A percentile compares a stretch with the other conserved stretches of the same genome.
These are phyloP conservation scores for Citrus trifoliata DNA, from an alignment of 345 rosid species.

Conservation along the genomic window DNA sequence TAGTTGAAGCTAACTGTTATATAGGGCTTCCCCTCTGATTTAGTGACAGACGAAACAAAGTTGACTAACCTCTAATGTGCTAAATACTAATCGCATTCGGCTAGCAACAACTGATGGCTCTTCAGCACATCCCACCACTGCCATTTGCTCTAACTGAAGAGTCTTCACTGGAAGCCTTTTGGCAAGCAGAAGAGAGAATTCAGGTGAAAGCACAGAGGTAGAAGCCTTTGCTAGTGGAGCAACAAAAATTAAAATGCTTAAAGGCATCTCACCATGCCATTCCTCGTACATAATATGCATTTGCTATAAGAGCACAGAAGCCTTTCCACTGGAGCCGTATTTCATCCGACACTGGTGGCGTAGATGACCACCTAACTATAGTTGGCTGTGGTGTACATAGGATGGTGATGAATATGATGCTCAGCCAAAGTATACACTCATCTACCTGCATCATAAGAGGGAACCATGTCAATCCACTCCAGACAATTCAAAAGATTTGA, in stretches of 20 bases:
- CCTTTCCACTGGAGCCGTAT: constrained; percentile 72
- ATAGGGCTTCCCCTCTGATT: background rate
- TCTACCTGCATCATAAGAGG: constrained; percentile 47
- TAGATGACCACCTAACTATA: constrained; percentile 79
- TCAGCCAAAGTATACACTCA: constrained; percentile 87
- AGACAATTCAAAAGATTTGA: background rate
- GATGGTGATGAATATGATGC: constrained; percentile 87
- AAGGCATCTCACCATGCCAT: constrained; percentile 81
- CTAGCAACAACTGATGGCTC: constrained; percentile 91
- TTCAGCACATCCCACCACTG: constrained; percentile 69
- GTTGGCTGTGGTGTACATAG: constrained; percentile 96
- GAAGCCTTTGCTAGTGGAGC: too few relatives aligned
- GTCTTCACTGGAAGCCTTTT: constrained; percentile 93
- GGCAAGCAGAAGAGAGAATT: background rate
- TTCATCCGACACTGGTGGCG: constrained; percentile 63
- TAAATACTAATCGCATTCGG: constrained; percentile 77
- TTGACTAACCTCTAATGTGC: constrained; percentile 81
- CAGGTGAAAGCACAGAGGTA: background rate
- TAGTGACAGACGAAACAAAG: background rate
- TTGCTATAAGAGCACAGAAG: constrained; percentile 87
- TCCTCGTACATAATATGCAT: constrained; percentile 75
- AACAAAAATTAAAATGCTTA: background rate
- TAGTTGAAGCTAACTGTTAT: too few relatives aligned
- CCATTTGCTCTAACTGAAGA: constrained; percentile 95
- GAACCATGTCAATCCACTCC: background rate